These are phyloP conservation scores for Diaporthe vexans DNA, from an alignment of 2,329 filamentous ascomycete genomes.

Conservation along the genomic window DNA sequence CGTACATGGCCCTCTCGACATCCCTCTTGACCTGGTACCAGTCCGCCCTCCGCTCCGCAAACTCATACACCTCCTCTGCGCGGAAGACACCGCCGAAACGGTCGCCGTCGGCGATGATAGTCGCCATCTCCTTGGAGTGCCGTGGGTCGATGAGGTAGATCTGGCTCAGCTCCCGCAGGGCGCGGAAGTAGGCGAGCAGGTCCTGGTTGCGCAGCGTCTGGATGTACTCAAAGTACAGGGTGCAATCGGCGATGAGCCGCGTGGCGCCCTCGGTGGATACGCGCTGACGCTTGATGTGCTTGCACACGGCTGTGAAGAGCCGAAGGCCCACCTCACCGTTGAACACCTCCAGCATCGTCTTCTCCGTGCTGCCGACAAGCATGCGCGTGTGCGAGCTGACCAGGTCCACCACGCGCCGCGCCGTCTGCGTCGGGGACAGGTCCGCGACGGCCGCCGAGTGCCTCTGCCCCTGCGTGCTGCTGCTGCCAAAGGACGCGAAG, in stretches of 20 bases:
- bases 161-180: conserved; percentile 91
- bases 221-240: conserved; percentile 90
- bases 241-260: conserved; percentile 96
- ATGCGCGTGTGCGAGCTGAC: conserved; percentile 92
- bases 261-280: conserved; percentile 91
- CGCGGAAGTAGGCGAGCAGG: conserved; percentile 89
- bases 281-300: conserved; percentile 96
- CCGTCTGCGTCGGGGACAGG: conserved; percentile 83
- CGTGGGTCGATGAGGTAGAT: conserved; percentile 92
- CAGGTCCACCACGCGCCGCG: conserved; percentile 84
- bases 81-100: conserved; percentile 93
- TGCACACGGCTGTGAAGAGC: conserved; percentile 92
- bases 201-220: conserved; percentile 85
- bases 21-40: conserved; percentile 92
- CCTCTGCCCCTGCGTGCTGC: conserved; percentile 49
- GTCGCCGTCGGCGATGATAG: conserved; percentile 91
- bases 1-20: conserved; percentile 98
- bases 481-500: conserved; percentile 39
- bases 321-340: conserved; percentile 96
- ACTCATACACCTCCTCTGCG: conserved; percentile 97
- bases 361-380: conserved; percentile 95
- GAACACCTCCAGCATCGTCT: conserved; percentile 98
- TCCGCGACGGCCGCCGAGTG: conserved; percentile 60
- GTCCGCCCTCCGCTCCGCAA: conserved; percentile 91
- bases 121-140: conserved; percentile 94